Evolutionary conservation across 1,284 basidiomycete species (phyloP), one percentile per base, ranked within the genome.

Genomic region (Inonotus hispidus): DNA sequence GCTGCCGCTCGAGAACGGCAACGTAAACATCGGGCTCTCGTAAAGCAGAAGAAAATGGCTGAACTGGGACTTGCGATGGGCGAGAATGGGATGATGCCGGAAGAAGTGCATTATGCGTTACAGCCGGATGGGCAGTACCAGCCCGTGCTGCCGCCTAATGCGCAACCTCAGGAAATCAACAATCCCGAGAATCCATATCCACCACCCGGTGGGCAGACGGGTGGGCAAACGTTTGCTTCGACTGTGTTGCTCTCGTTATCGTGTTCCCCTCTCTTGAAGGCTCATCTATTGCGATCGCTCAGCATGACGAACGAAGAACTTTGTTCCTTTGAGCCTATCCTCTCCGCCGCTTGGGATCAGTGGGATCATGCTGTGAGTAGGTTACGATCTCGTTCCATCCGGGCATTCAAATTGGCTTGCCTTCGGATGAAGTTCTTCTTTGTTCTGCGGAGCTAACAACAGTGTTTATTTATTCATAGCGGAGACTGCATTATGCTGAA

Each of bases 281-380:
- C 84, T 63, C 87, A 91, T 67, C 75, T 91, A 23, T 72, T 91
- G 37, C 82, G 87, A 53, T 84, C 82, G 3, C 74, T 92, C 43
- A 79, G 81, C 63, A 85, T 92, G 82, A 83, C 85, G 25, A 84
- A 82, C 71, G 87, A 90, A 60, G 89, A 92, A 67, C 79, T 92
- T n/a, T 82, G 83, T 3, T 83, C 85, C 8, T 73, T 92, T 54
- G 87, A 92, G 68, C 86, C 87, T 25, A 78, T 90, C 64, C 87
- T 92, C 61, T 88, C 89, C 2, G 84, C 87, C 56, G 88, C 88
- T 23, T 92, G 87, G 80, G 89, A 92, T 64, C 84, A 86, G 53
- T 92, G 89, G 89, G 85, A 91, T 69, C 82, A 83, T 64, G 83
- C 87, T 73, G 88, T 90, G 66, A 61, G 80, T 68, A 35, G 43